Percentiles rank a stretch among this genome's conserved stretches.
phyloP scores from a whole-genome alignment of 768 basidiomycete genomes.

The Tulasnella sp. region DNA sequence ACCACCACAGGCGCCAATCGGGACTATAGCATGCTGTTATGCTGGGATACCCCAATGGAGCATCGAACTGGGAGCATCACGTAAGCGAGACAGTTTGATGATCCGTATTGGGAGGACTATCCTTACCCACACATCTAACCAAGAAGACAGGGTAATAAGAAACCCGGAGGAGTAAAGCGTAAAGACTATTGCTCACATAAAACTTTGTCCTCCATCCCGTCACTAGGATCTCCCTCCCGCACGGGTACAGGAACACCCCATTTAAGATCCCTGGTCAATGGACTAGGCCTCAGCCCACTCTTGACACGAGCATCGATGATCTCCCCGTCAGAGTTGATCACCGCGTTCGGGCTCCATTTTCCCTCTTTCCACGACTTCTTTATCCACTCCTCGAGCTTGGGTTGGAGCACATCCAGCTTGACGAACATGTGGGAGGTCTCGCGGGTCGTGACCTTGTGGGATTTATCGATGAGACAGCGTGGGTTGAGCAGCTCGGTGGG shows the following conservation, averaged over 20 bases:
- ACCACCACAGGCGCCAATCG: conserved; percentile 97
- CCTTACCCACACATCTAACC: conserved; percentile 87
- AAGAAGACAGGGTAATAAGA: conserved; percentile 12
- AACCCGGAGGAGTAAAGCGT: not conserved
- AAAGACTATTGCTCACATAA: conserved; percentile 54
- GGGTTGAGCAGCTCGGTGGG: conserved; percentile 89
- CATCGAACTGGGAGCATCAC: conserved; percentile 59
- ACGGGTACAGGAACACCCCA: conserved; percentile 95
- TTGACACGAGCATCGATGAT: conserved; percentile 83
- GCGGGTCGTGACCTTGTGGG: conserved; percentile 61
- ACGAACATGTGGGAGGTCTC: conserved; percentile 87
- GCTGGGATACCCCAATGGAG: conserved; percentile 91
- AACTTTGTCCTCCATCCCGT: conserved; percentile 87
- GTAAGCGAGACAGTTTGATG: not conserved
- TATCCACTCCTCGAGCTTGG: conserved; percentile 78
- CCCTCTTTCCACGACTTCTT: conserved; percentile 64
- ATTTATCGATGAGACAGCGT: conserved; percentile 78
- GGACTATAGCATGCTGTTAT: conserved; percentile 92
- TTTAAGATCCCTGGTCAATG: conserved; percentile 82
- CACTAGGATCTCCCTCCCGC: conserved; percentile 53
- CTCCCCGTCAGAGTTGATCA: conserved; percentile 77
- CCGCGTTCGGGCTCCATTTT: conserved; percentile 86
- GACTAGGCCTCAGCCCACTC: conserved; percentile 73
- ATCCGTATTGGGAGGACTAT: conserved; percentile 6
- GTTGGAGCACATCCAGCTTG: conserved; percentile 70